Evolutionary conservation across 768 basidiomycete genomes (phyloP).

Genomic region (Fomitopsis serialis): DNA sequence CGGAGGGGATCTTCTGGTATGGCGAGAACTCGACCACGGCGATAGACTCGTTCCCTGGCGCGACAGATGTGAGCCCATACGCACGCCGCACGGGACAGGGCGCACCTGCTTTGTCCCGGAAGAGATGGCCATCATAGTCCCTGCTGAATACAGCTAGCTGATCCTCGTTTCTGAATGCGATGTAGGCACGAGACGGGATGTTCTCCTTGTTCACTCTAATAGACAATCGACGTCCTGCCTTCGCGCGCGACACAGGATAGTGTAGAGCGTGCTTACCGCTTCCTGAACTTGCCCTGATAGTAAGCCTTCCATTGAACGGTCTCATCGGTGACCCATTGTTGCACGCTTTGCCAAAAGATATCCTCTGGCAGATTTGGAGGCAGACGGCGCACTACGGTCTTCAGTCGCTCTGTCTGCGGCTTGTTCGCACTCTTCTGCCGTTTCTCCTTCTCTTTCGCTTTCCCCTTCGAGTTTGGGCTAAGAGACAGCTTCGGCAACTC

Average conservation of each 20-base stretch:
- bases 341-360: constrained; percentile 90
- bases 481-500: background rate
- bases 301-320: constrained; percentile 63
- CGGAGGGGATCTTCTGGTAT: constrained; percentile 76
- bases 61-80: background rate
- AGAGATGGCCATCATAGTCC: constrained; percentile 89
- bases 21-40: constrained; percentile 94
- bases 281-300: constrained; percentile 63
- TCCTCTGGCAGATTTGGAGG: constrained; percentile 91
- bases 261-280: constrained; percentile 57
- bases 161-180: constrained; percentile 79
- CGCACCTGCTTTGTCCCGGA: constrained; percentile 87
- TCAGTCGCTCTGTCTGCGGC: constrained; percentile 55
- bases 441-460: constrained; percentile 16
- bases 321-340: constrained; percentile 77
- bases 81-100: background rate
- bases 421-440: constrained; percentile 12
- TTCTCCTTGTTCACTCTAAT: constrained; percentile 78
- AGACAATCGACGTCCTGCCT: background rate
- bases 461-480: constrained; percentile 2
- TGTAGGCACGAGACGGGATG: constrained; percentile 83
- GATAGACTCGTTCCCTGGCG: constrained; percentile 78
- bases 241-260: too few species aligned
- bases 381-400: constrained; percentile 81
- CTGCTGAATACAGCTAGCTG: constrained; percentile 67